Evolutionary conservation across 192 early-diverging fungal genomes (phyloP).

Genomic region (Backusella morwellensis): DNA sequence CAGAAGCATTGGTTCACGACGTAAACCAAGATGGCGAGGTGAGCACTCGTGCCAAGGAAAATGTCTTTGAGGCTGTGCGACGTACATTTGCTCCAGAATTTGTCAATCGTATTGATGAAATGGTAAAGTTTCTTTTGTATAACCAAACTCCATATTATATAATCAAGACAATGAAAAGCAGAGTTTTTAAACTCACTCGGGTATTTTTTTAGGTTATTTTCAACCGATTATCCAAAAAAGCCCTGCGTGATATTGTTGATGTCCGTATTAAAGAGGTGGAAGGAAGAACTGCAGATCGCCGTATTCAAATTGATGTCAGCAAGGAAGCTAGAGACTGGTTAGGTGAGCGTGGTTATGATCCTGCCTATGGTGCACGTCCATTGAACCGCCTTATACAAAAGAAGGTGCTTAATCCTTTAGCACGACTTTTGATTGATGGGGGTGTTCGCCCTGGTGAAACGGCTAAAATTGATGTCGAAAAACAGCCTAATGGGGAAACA

Average conservation of each 20-base stretch:
- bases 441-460: slow-evolving; percentile 54
- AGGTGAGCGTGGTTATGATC: slow-evolving; percentile 63
- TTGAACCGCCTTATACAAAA: slow-evolving; percentile 70
- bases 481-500: slow-evolving; percentile 13
- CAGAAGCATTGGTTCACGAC: slow-evolving; percentile 37
- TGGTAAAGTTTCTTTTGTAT: slow-evolving; percentile 48
- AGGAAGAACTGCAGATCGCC: slow-evolving; percentile 49
- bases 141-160: neutral
- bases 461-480: slow-evolving; percentile 41
- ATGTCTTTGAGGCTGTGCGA: slow-evolving; percentile 83
- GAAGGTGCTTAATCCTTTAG: slow-evolving; percentile 52
- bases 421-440: slow-evolving; percentile 65
- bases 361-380: slow-evolving; percentile 67
- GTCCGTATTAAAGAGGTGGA: slow-evolving; percentile 72
- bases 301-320: slow-evolving; percentile 54
- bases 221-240: slow-evolving; percentile 64
- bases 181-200: neutral
- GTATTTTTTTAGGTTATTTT: slow-evolving; percentile 46
- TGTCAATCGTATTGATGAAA: slow-evolving; percentile 94
- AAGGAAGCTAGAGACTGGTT: slow-evolving; percentile 61
- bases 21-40: slow-evolving; percentile 24
- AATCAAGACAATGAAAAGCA: neutral
- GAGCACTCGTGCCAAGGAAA: slow-evolving; percentile 29
- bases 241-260: slow-evolving; percentile 74
- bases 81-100: slow-evolving; percentile 88